Conservation (phyloP, 2,329 filamentous ascomycete genomes). For the Alternaria longipes region DNA sequence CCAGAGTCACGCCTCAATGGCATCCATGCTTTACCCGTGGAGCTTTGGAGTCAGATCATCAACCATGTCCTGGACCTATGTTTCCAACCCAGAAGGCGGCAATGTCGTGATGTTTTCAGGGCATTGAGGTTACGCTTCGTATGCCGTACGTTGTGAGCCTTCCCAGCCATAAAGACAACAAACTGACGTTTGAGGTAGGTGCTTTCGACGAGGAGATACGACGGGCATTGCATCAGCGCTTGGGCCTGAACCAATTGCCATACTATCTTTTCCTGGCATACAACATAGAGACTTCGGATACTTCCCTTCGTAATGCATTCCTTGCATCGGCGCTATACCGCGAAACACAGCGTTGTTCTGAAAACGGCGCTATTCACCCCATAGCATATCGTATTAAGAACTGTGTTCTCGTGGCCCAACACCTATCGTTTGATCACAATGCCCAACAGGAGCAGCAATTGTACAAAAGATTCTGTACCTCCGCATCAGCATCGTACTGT, state of each 20-base stretch:
- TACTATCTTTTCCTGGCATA: not conserved
- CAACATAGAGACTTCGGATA: not conserved
- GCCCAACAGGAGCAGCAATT: not conserved
- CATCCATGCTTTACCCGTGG: not conserved
- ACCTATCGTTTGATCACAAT: not conserved
- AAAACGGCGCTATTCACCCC: not conserved
- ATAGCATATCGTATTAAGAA: not conserved
- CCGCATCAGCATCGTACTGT: not conserved
- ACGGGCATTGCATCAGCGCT: not conserved
- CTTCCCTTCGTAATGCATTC: not conserved
- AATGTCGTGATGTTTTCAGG: not conserved
- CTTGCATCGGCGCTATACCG: not conserved
- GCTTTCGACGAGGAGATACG: not conserved
- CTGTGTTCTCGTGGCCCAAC: slow-evolving; percentile 2
- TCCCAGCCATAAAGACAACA: not conserved
- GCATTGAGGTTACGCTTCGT: not conserved
- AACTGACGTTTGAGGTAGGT: not conserved
- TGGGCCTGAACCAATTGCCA: not conserved
- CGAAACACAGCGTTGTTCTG: not conserved
- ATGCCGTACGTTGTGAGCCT: not conserved
- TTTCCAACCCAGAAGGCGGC: not conserved
- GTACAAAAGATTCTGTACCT: not conserved
- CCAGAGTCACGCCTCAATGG: not conserved
- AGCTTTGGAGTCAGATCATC: not conserved
- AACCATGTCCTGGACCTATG: not conserved